Base-by-base conservation (phyloP, 176 grass and related monocot genomes). In the Ensete ventricosum region DNA sequence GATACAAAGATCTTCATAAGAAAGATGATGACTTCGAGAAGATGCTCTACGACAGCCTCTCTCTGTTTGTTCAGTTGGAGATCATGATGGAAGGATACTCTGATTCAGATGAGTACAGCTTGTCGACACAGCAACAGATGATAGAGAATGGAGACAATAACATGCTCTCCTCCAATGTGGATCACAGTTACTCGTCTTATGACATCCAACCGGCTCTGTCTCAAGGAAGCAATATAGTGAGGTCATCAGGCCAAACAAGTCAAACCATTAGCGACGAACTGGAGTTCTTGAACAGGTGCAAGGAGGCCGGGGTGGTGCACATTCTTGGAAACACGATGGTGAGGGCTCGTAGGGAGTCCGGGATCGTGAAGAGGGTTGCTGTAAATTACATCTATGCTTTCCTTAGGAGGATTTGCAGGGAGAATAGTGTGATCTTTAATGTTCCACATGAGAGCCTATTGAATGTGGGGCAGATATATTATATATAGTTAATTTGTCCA, bases 401-500 rank as follows among this genome's bases (percentile, higher is more conserved):
- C 58, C 85, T 96, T 21, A 82, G 81, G 85, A 91, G 76, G 79
- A 64, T 86, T 62, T 88, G 88, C 71, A 88, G 92, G 81, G 87
- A 91, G 69, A 88, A 96, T 69, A 86, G 85, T 66, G 78, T 90
- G 82, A 85, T 91, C n/a, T 88, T 96, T 75, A 86, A 87, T 85
- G 79, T 96, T 67, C 92, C 92, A 25, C 88, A 85, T 82, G 87
- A 86, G 50, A 88, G 82, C 63, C 86, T 96, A 54, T 77, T 96
- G 14, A 91, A 96, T 79, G 88, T 96, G 64, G 92, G 92, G 21
- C 90, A 93, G 78, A 83, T 90, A 83, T 93, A 85, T 66, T 89
- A 87, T 70, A 87, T 93, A 87, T 93, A 85, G 67, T 50, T 25
- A 9, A 11, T 3, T 9, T 20, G 29, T 70, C 34, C 43, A 1